Evolutionary conservation across 164 flowering plant genomes (phyloP), one percentile per base, ranked within the genome.

Genomic region (Paratinospora sagittata): DNA sequence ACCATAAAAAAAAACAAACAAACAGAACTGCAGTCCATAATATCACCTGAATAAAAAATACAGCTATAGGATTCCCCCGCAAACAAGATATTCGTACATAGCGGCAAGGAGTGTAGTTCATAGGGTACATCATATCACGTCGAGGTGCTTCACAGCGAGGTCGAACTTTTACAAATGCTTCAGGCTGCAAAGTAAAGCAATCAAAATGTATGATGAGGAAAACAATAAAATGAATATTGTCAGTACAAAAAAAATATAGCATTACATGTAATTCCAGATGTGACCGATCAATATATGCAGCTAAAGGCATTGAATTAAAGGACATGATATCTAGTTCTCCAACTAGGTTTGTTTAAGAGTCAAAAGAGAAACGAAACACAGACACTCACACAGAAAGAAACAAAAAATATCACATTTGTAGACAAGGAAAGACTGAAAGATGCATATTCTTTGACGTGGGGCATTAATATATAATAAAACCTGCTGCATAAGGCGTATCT

Each of bases 121-220:
- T 84, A 64, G 93, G 94, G 67, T 93, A 93, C 72, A 85, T 74
- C 96, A 91, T 87, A 77, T 93, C 98, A 61, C 98, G 93, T 23
- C 97, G 87, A 78, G 98, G 98, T 8, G 98, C 97, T 84, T 93
- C 98, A 80, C 97, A 93, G 8, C 98, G 88, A 41, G 97, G 88
- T 19, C 96, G 96, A 72, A 88, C 89, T 77, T 90, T 93, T 33
- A 83, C 87, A 79, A 93, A 93, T 70, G 96, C 84, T 82, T 93
- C 98, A 21, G 98, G 98, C 98, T 93, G 86, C 66, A 68, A 85
- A 77, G 71, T 30, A 62, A 45, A 72, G 21, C 47, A 6, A 3
- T 43, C 14, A 55, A 21, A n/a, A 17, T 5, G 61, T 0, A 55
- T 6, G 24, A 55, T 19, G 2, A 55, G 23, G 21, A 55, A 55